Base-by-base conservation (phyloP, 148 eudicot genomes). In the Chenopodium album region DNA sequence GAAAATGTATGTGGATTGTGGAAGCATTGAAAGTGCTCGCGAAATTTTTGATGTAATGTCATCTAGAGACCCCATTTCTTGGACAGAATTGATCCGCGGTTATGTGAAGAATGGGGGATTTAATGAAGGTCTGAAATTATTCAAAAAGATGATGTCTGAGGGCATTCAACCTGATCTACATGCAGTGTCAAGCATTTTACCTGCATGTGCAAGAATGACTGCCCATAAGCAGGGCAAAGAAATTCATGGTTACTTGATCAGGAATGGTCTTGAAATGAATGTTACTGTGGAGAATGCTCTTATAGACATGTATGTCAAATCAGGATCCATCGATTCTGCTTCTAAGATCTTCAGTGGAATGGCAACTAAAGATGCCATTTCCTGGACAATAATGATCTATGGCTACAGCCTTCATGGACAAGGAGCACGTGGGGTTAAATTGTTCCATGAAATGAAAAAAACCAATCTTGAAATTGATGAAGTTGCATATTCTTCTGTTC, bases 221-320 rank as follows among this genome's bases (percentile, higher is more conserved):
- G 92, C 94, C n/a, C 90, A 86, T 80, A 91, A 92, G 81, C 87
- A 90, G 71, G 97, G 97, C 3, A 90, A 86, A 85, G 91, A 91
- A 83, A 84, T 92, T 78, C 97, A 92, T 54, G 87, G 90, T 50
- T 89, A 87, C 85, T 80, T 90, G 84, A 66, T 91, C 2, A 90
- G 90, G 80, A 90, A 84, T 77, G 88, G 83, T 48, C 75, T 91
- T 80, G 88, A 84, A 1, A 60, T 87, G 85, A 92, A 91, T 75
- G 73, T 85, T 26, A 88, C 81, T 34, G 79, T 92, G 62, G 78
- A 76, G 29, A 92, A 92, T 88, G 90, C 97, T 74, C 82, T 92
- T 28, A 81, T 91, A 81, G 94, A 92, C 85, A 89, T 91, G 97
- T 92, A 91, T 85, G 86, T 85, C 34, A 92, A 92, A 85, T 91